Percentiles rank a stretch among this genome's conserved stretches.
Conservation (phyloP, 1,284 basidiomycete species). For the Peniophora sp. region DNA sequence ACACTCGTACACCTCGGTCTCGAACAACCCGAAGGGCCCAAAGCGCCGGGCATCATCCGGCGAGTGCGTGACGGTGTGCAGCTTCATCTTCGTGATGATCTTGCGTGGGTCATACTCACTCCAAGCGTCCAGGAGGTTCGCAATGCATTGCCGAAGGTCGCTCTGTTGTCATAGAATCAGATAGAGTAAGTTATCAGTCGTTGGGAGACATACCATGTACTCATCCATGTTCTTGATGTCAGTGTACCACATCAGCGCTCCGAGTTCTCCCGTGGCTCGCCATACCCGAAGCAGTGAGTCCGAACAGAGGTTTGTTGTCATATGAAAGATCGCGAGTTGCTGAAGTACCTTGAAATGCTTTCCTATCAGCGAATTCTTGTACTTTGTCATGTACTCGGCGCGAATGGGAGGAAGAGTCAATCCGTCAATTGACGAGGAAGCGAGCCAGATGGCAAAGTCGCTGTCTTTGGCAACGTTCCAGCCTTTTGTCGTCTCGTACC, state of each 20-base stretch:
- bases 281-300: conserved; percentile 16
- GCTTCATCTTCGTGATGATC: conserved; percentile 10
- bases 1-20: conserved; percentile 14
- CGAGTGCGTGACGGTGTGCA: conserved; percentile 11
- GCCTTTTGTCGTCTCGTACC: conserved; percentile 17
- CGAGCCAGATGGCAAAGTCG: conserved; percentile 19
- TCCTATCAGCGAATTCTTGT: conserved; percentile 29
- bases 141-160: conserved; percentile 19
- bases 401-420: conserved; percentile 20
- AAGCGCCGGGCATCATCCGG: conserved; percentile 13
- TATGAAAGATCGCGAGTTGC: conserved; percentile 25
- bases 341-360: conserved; percentile 31
- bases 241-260: conserved; percentile 20
- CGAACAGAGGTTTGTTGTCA: conserved; percentile 17
- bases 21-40: conserved; percentile 15
- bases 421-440: conserved; percentile 20
- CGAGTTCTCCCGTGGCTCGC: conserved; percentile 19
- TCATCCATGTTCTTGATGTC: conserved; percentile 14
- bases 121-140: conserved; percentile 24
- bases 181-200: background rate
- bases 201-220: conserved; percentile 19
- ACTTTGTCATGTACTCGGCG: conserved; percentile 27
- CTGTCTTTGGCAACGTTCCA: conserved; percentile 17
- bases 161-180: conserved; percentile 11
- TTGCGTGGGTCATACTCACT: conserved; percentile 19